Conservation (phyloP, 2,329 filamentous ascomycete species). For the Nemania sp. region DNA sequence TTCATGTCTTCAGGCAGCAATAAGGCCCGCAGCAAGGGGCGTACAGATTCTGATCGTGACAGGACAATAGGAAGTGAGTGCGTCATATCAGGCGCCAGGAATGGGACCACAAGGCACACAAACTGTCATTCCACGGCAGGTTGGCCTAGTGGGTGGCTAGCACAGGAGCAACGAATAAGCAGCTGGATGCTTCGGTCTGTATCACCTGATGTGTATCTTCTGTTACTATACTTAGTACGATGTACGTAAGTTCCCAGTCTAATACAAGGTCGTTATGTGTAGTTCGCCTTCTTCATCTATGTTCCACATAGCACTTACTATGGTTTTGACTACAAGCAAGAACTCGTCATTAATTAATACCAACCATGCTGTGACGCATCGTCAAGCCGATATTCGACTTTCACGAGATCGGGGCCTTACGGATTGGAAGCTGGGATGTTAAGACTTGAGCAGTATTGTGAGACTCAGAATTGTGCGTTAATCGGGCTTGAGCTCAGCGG, state of each 20-base stretch:
- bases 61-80: neutral
- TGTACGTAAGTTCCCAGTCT: slow-evolving; percentile 10
- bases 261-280: slow-evolving; percentile 7
- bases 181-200: neutral
- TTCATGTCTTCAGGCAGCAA: neutral
- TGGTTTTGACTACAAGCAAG: slow-evolving; percentile 1
- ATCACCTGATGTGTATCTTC: neutral
- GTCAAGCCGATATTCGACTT: no score
- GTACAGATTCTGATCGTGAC: neutral
- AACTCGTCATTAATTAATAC: slow-evolving; percentile 6
- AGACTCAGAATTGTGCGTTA: no score
- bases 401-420: no score
- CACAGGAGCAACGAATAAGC: no score
- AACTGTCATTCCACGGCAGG: no score
- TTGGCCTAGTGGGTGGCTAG: no score
- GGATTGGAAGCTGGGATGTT: no score
- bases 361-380: no score
- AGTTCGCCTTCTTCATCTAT: neutral
- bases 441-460: no score
- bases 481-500: no score
- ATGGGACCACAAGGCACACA: neutral
- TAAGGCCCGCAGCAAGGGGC: neutral
- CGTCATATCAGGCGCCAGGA: neutral
- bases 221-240: slow-evolving; percentile 6
- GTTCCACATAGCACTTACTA: neutral